Evolutionary conservation across 108 stramenopile genomes (phyloP).

Genomic region (Cyclotella choctawhatcheeana): DNA sequence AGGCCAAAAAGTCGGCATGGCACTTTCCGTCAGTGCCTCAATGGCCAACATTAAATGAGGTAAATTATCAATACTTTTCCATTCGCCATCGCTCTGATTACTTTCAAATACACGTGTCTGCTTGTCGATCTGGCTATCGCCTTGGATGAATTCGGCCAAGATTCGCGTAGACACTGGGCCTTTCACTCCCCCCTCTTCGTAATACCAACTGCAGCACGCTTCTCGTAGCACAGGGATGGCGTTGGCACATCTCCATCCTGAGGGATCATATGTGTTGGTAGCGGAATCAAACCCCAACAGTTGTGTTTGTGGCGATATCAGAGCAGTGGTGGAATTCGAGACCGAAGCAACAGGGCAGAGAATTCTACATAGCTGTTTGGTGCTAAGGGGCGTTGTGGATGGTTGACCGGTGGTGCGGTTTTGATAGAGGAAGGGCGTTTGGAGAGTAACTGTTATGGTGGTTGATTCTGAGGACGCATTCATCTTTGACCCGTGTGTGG

Average conservation of each 20-base stretch:
- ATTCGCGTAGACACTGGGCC: conserved; percentile 61
- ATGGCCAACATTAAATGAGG: conserved; percentile 56
- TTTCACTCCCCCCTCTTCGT: conserved; percentile 41
- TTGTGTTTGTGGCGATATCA: conserved; percentile 47
- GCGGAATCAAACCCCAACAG: conserved; percentile 24
- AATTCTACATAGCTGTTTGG: conserved; percentile 68
- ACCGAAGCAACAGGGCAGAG: conserved; percentile 46
- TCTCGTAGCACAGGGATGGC: conserved; percentile 57
- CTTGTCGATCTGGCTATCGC: neutral
- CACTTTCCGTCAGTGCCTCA: conserved; percentile 56
- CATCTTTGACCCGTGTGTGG: too few relatives aligned
- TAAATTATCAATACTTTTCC: conserved; percentile 55
- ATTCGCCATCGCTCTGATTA: conserved; percentile 49
- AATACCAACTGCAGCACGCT: conserved; percentile 67
- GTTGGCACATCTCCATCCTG: conserved; percentile 59
- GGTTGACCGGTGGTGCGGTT: conserved; percentile 65
- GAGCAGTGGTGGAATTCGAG: conserved; percentile 5
- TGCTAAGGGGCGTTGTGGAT: conserved; percentile 53
- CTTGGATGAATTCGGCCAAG: conserved; percentile 34
- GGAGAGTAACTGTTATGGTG: neutral
- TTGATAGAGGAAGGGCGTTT: conserved; percentile 60
- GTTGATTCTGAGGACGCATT: neutral
- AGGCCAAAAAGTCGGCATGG: conserved; percentile 23
- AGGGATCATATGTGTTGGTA: conserved; percentile 36
- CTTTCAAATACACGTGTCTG: conserved; percentile 25